These are phyloP conservation scores for Pisolithus orientalis DNA, from an alignment of 768 basidiomycete species.

Conservation along the genomic window DNA sequence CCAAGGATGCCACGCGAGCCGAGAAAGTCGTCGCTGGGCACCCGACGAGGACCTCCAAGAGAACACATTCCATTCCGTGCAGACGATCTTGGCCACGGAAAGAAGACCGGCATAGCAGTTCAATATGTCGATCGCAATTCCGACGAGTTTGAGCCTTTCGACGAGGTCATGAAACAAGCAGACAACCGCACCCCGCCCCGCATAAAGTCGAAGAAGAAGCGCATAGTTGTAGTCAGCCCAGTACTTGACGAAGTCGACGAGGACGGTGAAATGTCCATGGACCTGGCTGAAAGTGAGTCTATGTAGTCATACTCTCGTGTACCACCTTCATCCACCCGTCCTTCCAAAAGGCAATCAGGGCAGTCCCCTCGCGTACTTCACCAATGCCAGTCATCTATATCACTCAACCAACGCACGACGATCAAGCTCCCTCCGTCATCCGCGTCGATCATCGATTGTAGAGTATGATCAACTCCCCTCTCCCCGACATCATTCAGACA, in stretches of 20 bases:
- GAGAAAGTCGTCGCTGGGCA: constrained; percentile 34
- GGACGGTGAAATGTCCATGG: constrained; percentile 75
- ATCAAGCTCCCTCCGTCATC: constrained; percentile 37
- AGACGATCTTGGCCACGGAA: constrained; percentile 70
- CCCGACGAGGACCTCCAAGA: constrained; percentile 54
- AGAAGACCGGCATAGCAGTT: constrained; percentile 72
- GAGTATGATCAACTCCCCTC: constrained; percentile 63
- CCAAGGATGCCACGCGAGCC: constrained; percentile 22
- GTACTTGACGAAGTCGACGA: constrained; percentile 37
- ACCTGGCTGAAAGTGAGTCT: constrained; percentile 61
- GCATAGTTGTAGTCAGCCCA: constrained; percentile 30
- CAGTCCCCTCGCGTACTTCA: constrained; percentile 32
- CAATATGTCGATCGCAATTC: constrained; percentile 64
- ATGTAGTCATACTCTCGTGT: background rate
- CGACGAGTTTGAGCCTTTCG: constrained; percentile 81
- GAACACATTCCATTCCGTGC: constrained; percentile 74
- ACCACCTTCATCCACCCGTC: constrained; percentile 2
- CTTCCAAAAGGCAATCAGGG: constrained; percentile 20
- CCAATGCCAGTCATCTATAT: constrained; percentile 27
- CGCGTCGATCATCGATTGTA: constrained; percentile 46
- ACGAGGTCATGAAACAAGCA: constrained; percentile 63
- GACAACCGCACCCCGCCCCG: constrained; percentile 60
- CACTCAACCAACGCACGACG: constrained; percentile 34
- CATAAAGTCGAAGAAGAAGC: constrained; percentile 47
- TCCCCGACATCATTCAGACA: constrained; percentile 32